These are phyloP conservation scores for Ophiosphaerella herpotricha DNA, from an alignment of 2,329 filamentous ascomycete species.

Conservation along the genomic window DNA sequence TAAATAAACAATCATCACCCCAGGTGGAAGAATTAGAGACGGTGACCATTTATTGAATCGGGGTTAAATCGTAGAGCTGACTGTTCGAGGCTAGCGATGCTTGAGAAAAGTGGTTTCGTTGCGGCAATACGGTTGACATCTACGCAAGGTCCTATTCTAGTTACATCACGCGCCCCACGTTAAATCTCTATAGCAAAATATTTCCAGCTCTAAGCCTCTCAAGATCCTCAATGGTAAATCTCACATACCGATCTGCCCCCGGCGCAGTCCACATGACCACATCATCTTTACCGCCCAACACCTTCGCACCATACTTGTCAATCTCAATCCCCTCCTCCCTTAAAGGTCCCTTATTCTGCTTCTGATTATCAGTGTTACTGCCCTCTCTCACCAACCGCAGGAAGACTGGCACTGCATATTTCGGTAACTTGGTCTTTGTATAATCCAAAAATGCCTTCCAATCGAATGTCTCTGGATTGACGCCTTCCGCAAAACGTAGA, in stretches of 20 bases:
- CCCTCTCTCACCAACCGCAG: conserved; percentile 63
- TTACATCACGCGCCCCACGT: neutral
- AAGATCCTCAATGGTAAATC: conserved; percentile 25
- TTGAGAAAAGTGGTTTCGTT: too few species aligned
- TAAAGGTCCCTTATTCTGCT: conserved; percentile 75
- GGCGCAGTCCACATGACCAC: conserved; percentile 35
- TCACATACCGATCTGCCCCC: conserved; percentile 28
- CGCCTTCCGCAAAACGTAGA: conserved; percentile 56
- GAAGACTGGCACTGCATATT: conserved; percentile 76
- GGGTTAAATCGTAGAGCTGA: neutral
- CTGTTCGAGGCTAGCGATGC: too few species aligned
- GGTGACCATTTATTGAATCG: neutral
- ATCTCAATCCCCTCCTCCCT: conserved; percentile 69
- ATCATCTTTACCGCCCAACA: conserved; percentile 27
- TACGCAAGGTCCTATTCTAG: neutral
- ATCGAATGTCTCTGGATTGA: conserved; percentile 29
- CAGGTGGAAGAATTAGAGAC: too few species aligned
- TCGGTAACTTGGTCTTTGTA: conserved; percentile 55
- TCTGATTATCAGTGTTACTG: conserved; percentile 72
- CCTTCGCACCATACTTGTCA: conserved; percentile 36
- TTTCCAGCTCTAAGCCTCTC: conserved; percentile 24
- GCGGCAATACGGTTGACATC: neutral
- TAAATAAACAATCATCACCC: too few species aligned
- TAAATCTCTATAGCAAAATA: conserved; percentile 10
- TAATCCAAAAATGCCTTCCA: conserved; percentile 31